Evolutionary conservation across 2,329 filamentous ascomycete genomes (phyloP).

Genomic region (Pezicula carpinea): DNA sequence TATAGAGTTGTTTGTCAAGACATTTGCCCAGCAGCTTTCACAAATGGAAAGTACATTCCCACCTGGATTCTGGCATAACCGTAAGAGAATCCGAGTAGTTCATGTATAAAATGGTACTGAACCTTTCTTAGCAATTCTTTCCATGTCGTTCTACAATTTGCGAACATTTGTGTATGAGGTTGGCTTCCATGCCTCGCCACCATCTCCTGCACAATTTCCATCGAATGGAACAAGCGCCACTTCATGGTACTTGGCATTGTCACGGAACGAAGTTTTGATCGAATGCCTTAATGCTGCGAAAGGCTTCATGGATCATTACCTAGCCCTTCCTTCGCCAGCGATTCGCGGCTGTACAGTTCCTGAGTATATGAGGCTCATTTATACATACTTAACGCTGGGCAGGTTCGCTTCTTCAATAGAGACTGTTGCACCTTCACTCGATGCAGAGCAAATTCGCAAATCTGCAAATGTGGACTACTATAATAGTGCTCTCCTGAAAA

Average conservation of each 20-base stretch:
- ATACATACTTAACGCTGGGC: constrained; percentile 16
- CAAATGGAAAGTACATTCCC: constrained; percentile 18
- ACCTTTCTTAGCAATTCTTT: constrained; percentile 7
- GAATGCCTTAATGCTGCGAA: constrained; percentile 14
- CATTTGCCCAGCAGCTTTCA: constrained; percentile 20
- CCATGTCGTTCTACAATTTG: constrained; percentile 12
- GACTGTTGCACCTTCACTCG: constrained; percentile 8
- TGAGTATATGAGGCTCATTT: constrained; percentile 14
- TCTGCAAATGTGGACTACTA: constrained; percentile 15
- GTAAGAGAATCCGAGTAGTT: constrained; percentile 11
- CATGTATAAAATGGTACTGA: not conserved
- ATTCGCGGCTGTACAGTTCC: constrained; percentile 6
- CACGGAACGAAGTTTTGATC: constrained; percentile 13
- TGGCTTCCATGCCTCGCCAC: constrained; percentile 17
- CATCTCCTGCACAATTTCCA: constrained; percentile 1
- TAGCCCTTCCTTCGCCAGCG: constrained; percentile 4
- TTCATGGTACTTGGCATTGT: constrained; percentile 17
- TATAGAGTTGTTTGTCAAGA: constrained; percentile 20
- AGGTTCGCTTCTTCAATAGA: not conserved
- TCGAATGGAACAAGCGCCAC: not conserved
- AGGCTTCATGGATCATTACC: constrained; percentile 15
- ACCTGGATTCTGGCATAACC: constrained; percentile 16
- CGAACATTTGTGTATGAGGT: constrained; percentile 22
- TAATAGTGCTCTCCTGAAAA: constrained; percentile 10
- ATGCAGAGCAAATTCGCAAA: constrained; percentile 4